Percentiles rank a stretch among this genome's conserved stretches.
These are phyloP conservation scores for Rhododendron simsii DNA, from an alignment of 148 eudicot species.

Conservation along the genomic window DNA sequence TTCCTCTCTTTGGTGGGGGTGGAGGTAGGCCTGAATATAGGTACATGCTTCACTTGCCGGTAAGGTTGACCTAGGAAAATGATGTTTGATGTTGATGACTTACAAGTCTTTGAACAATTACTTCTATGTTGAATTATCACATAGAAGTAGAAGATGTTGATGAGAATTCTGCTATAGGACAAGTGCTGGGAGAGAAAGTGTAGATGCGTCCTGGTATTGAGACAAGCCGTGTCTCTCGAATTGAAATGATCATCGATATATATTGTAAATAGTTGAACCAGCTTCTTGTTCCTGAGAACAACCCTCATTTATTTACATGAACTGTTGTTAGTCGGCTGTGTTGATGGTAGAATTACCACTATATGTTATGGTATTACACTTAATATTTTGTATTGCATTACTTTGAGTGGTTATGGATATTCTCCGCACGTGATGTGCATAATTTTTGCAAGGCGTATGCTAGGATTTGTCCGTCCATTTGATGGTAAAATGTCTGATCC, in stretches of 20 bases:
- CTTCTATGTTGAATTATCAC: not conserved
- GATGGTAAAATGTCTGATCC: not conserved
- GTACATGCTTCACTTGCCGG: not conserved
- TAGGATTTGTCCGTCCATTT: not conserved
- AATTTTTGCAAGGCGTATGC: not conserved
- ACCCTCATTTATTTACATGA: not conserved
- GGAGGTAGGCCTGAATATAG: not conserved
- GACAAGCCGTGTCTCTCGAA: not conserved
- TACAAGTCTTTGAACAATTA: not conserved
- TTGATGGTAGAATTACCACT: not conserved
- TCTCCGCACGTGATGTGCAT: not conserved
- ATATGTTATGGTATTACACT: not conserved
- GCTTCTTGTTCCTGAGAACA: not conserved
- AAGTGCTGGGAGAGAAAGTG: not conserved
- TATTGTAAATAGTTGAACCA: not conserved
- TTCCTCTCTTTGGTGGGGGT: not conserved
- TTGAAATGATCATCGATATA: not conserved
- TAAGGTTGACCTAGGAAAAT: not conserved
- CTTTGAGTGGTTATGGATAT: not conserved
- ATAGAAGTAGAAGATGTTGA: conserved; percentile 1
- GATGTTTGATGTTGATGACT: not conserved
- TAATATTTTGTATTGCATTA: not conserved
- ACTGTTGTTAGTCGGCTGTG: not conserved
- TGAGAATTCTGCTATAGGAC: not conserved
- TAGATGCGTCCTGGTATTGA: not conserved